Evolutionary conservation across 257 asterid genomes (phyloP).

Genomic region (Solanum verrucosum): DNA sequence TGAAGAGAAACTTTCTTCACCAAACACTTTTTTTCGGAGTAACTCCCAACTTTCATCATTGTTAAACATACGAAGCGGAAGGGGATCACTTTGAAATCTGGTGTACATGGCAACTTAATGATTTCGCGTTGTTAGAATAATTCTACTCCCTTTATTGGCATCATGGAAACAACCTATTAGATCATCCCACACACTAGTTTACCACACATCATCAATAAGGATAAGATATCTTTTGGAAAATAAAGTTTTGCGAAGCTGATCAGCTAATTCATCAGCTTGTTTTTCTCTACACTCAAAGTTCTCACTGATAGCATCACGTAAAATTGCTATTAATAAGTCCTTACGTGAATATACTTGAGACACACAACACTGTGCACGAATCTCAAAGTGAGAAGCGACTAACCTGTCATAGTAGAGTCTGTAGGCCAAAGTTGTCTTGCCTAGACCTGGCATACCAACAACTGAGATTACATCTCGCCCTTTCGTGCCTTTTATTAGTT

Average conservation of each 20-base stretch:
- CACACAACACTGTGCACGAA: not conserved
- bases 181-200: not conserved
- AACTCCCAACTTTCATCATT: constrained; percentile 4
- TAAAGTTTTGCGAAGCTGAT: not conserved
- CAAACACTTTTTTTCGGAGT: not conserved
- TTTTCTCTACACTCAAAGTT: not conserved
- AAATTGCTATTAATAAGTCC: not conserved
- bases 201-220: constrained; percentile 5
- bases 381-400: not conserved
- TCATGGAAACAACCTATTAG: not conserved
- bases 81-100: not conserved
- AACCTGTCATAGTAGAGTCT: not conserved
- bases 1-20: not conserved
- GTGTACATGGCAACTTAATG: not conserved
- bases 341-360: not conserved
- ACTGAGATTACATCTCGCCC: not conserved
- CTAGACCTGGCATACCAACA: constrained; percentile 1
- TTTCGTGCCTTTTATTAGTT: not conserved
- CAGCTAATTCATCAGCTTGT: not conserved
- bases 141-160: not conserved
- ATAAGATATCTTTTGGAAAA: not conserved
- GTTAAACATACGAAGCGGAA: not conserved
- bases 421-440: constrained; percentile 3
- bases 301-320: not conserved
- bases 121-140: not conserved